Conservation (phyloP, 2,329 filamentous ascomycete genomes). For the Microthyrium microscopicum region DNA sequence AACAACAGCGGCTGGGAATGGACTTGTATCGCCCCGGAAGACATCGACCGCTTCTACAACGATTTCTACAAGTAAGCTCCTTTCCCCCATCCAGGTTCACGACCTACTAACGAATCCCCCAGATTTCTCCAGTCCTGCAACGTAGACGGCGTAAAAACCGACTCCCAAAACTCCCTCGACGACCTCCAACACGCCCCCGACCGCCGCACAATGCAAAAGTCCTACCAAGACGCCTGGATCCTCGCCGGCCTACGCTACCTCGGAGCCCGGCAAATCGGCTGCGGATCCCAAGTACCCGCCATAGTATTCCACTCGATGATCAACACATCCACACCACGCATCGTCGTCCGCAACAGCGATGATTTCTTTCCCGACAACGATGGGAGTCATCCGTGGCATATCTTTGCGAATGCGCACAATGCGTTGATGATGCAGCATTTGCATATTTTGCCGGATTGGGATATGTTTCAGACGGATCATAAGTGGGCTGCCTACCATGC, state of each 20-base stretch:
- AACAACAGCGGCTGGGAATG: conserved; percentile 49
- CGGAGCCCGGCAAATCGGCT: conserved; percentile 62
- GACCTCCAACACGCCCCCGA: conserved; percentile 50
- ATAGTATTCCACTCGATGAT: conserved; percentile 75
- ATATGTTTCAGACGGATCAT: conserved; percentile 55
- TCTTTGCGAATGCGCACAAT: conserved; percentile 90
- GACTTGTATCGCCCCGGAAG: conserved; percentile 55
- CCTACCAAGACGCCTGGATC: conserved; percentile 78
- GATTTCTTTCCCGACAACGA: conserved; percentile 81
- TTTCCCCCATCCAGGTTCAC: background rate
- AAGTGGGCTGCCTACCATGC: conserved; percentile 71
- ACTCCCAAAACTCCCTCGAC: conserved; percentile 82
- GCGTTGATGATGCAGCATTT: conserved; percentile 65
- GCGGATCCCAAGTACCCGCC: conserved; percentile 85
- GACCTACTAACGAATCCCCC: background rate
- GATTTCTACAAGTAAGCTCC: conserved; percentile 55
- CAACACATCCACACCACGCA: conserved; percentile 53
- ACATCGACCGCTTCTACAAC: conserved; percentile 62
- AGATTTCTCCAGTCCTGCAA: conserved; percentile 56
- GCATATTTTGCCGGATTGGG: conserved; percentile 74
- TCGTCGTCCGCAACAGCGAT: conserved; percentile 71
- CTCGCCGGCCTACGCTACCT: conserved; percentile 65
- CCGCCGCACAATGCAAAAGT: conserved; percentile 52
- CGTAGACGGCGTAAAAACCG: conserved; percentile 80
- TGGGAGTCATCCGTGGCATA: conserved; percentile 78